These are phyloP conservation scores for Mrakiaceae sp. DNA, from an alignment of 1,284 basidiomycete species.

Conservation along the genomic window DNA sequence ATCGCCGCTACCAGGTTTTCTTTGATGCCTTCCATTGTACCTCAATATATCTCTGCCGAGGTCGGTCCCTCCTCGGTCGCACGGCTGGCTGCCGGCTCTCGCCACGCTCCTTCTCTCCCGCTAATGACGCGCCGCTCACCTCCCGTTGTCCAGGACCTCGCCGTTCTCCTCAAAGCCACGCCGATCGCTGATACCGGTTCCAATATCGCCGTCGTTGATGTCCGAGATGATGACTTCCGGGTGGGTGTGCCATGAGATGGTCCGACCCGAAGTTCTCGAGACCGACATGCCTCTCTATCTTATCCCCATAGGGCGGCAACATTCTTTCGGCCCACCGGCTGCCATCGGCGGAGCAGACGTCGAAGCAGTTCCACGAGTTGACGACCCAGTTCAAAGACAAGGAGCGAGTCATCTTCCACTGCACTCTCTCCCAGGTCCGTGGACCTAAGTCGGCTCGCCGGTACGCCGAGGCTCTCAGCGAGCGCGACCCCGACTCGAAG, in stretches of 20 bases:
- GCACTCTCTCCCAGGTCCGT: background rate
- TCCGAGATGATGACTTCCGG: conserved; percentile 33
- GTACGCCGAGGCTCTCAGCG: conserved; percentile 31
- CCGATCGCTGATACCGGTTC: conserved; percentile 22
- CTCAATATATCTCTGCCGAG: no score
- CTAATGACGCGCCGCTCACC: no score
- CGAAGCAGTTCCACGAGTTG: conserved; percentile 5
- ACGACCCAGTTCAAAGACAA: conserved; percentile 26
- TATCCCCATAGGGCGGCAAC: background rate
- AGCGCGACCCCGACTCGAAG: conserved; percentile 19
- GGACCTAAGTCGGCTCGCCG: conserved; percentile 16
- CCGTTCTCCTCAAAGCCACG: conserved; percentile 29
- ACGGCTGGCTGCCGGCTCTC: no score
- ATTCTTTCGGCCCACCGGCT: background rate
- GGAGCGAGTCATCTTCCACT: background rate
- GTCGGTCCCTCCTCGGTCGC: no score
- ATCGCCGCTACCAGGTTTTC: no score
- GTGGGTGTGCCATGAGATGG: conserved; percentile 29
- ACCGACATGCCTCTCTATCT: background rate
- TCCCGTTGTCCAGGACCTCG: conserved; percentile 21
- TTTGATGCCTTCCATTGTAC: no score
- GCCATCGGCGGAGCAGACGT: background rate
- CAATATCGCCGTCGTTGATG: conserved; percentile 32
- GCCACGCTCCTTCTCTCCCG: no score
- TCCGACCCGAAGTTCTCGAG: conserved; percentile 25